These are phyloP conservation scores for Persicaria tinctoria DNA, from an alignment of 148 eudicot species.

Conservation along the genomic window DNA sequence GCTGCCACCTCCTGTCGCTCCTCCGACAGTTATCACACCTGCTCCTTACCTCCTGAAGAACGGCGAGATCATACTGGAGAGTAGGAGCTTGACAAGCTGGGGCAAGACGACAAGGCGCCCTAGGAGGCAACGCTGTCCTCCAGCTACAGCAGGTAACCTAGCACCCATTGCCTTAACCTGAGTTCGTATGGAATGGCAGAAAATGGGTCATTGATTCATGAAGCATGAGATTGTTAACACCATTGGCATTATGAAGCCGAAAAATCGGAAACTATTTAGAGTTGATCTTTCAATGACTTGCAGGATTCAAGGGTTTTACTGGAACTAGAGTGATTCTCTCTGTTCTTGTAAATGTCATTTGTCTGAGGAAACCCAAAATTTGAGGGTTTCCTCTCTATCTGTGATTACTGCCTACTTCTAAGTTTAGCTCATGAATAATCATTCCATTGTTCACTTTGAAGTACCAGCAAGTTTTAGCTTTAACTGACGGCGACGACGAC, in stretches of 20 bases:
- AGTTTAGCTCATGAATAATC: not conserved
- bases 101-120: conserved; percentile 90
- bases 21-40: conserved; percentile 17
- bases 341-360: not conserved
- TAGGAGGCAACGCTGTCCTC: conserved; percentile 61
- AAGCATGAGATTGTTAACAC: not conserved
- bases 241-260: not conserved
- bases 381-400: not conserved
- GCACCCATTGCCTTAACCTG: conserved; percentile 5
- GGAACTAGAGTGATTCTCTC: too few relatives aligned
- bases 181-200: not conserved
- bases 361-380: not conserved
- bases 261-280: too few relatives aligned
- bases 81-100: conserved; percentile 74
- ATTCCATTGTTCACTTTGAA: not conserved
- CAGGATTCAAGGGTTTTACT: too few relatives aligned
- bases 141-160: conserved; percentile 29
- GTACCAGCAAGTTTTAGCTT: not conserved
- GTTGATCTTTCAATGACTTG: too few relatives aligned
- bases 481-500: not conserved
- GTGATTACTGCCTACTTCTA: not conserved
- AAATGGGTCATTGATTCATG: not conserved
- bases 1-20: conserved; percentile 17
- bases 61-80: conserved; percentile 47
- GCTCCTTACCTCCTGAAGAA: conserved; percentile 25